Percentiles rank a stretch among this genome's conserved stretches.
phyloP scores from a whole-genome alignment of 2,329 filamentous ascomycete species.

The Botryotinia globosa region DNA sequence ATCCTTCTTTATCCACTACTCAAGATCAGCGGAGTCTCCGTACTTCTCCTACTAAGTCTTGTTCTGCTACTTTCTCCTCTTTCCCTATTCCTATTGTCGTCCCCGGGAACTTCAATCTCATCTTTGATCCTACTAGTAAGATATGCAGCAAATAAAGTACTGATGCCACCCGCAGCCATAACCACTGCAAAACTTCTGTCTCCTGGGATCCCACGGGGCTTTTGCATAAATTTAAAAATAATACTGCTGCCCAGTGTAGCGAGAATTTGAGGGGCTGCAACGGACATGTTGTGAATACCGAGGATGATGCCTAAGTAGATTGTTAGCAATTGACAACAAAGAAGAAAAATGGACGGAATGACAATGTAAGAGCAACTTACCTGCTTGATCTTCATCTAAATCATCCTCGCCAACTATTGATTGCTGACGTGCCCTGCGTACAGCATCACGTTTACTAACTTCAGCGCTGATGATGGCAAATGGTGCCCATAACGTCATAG shows the following conservation, averaged over 20 bases:
- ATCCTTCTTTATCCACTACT: background rate
- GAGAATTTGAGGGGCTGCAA: constrained; percentile 87
- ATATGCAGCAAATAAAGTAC: constrained; percentile 73
- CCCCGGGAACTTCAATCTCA: constrained; percentile 33
- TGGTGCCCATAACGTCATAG: constrained; percentile 88
- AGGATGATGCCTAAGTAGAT: constrained; percentile 64
- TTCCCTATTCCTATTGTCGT: background rate
- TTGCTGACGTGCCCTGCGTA: constrained; percentile 47
- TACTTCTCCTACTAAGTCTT: background rate
- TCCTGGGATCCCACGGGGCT: constrained; percentile 77
- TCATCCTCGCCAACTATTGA: constrained; percentile 22
- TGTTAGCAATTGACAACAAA: background rate
- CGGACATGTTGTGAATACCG: constrained; percentile 92
- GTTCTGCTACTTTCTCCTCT: background rate
- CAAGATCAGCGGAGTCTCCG: constrained; percentile 11
- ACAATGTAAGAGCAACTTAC: background rate
- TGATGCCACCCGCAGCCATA: constrained; percentile 76
- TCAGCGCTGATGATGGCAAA: constrained; percentile 94
- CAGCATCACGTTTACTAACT: constrained; percentile 77
- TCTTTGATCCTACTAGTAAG: constrained; percentile 45
- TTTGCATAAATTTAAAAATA: constrained; percentile 84
- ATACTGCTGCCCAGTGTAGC: constrained; percentile 80
- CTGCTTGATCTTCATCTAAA: constrained; percentile 25
- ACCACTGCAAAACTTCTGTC: constrained; percentile 88
- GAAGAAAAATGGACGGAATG: background rate